Conservation (phyloP, 2,329 filamentous ascomycete genomes). For the Fusarium globosum region DNA sequence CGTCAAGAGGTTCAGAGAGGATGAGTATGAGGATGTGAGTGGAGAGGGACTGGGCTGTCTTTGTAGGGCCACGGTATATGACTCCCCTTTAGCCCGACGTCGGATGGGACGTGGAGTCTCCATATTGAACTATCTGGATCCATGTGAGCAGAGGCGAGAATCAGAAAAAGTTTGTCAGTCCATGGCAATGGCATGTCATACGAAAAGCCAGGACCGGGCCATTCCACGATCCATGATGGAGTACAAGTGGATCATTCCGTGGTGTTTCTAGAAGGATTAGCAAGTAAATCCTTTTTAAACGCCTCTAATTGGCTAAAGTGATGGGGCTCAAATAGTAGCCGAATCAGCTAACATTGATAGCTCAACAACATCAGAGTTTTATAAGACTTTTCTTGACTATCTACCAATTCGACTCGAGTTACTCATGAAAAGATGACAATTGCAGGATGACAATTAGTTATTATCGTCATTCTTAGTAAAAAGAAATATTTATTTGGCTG, state of each 20-base stretch:
- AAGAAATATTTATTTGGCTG: not conserved
- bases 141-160: conserved; percentile 25
- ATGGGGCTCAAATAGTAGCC: conserved; percentile 3
- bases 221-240: conserved; percentile 33
- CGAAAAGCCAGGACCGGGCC: conserved; percentile 8
- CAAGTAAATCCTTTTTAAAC: conserved; percentile 1
- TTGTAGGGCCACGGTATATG: conserved; percentile 24
- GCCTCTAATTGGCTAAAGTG: conserved; percentile 1
- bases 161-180: conserved; percentile 36
- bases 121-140: not conserved
- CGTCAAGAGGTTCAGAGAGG: not conserved
- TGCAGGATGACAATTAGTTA: fast-evolving
- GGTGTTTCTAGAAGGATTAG: conserved; percentile 31
- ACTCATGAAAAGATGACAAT: not conserved
- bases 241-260: conserved; percentile 13
- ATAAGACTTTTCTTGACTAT: not conserved
- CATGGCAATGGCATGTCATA: conserved; percentile 30
- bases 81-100: conserved; percentile 30
- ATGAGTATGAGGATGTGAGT: not conserved
- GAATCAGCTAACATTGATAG: conserved; percentile 18
- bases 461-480: not conserved
- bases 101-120: conserved; percentile 23
- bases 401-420: not conserved
- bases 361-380: not conserved
- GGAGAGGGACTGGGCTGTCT: conserved; percentile 20